These are phyloP conservation scores for Candida coquimbonensis DNA, from an alignment of 805 yeast genomes.

Conservation along the genomic window DNA sequence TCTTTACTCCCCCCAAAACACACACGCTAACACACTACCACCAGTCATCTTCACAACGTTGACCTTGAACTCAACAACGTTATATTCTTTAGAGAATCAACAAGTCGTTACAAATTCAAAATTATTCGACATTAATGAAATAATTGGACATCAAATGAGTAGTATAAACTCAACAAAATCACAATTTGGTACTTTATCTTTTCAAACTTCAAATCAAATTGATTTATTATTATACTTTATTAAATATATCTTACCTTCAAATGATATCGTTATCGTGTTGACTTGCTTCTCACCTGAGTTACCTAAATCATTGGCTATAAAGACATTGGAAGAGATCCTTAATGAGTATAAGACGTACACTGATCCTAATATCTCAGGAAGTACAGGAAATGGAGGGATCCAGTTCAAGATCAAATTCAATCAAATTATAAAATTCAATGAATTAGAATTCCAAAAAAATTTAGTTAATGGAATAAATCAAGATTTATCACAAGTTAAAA, in stretches of 20 bases:
- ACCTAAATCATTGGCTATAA: constrained; percentile 17
- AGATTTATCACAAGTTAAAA: constrained; percentile 50
- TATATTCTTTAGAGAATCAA: constrained; percentile 49
- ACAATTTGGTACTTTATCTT: constrained; percentile 22
- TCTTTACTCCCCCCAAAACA: not conserved
- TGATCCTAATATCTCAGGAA: constrained; percentile 1
- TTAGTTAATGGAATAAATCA: constrained; percentile 32
- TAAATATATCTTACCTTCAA: constrained; percentile 15
- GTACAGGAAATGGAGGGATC: constrained; percentile 17
- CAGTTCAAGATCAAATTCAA: constrained; percentile 52
- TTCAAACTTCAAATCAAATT: constrained; percentile 5
- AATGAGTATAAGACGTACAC: constrained; percentile 40
- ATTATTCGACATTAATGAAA: constrained; percentile 42
- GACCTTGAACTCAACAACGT: constrained; percentile 50
- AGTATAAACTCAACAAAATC: constrained; percentile 40
- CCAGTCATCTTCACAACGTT: constrained; percentile 38
- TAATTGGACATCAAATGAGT: constrained; percentile 47
- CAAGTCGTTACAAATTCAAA: constrained; percentile 34
- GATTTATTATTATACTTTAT: constrained; percentile 14
- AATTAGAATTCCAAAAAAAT: constrained; percentile 31
- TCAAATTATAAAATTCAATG: constrained; percentile 50
- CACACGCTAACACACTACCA: not conserved
- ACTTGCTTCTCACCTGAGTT: constrained; percentile 15
- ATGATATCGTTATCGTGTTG: constrained; percentile 18
- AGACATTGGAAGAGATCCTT: constrained; percentile 26